phyloP scores from a whole-genome alignment of 495 filamentous ascomycete species.

The Lophium mytilinum region DNA sequence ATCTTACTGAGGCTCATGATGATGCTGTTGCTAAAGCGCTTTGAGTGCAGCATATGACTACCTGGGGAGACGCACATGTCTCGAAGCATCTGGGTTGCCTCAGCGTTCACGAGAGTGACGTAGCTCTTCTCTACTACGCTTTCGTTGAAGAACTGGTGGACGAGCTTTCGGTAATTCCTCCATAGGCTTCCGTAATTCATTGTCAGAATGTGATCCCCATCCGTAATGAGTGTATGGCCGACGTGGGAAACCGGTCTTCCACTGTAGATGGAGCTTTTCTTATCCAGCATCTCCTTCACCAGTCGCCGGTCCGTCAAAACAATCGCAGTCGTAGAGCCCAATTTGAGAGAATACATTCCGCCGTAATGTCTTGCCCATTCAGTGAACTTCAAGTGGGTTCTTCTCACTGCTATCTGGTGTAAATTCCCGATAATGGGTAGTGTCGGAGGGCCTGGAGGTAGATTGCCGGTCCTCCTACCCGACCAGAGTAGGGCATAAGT shows the following conservation, averaged over 20 bases:
- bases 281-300: slow-evolving; percentile 40
- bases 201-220: slow-evolving; percentile 39
- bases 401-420: slow-evolving; percentile 33
- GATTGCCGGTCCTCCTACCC: background rate
- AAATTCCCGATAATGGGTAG: slow-evolving; percentile 38
- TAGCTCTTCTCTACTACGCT: slow-evolving; percentile 34
- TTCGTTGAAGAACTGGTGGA: slow-evolving; percentile 32
- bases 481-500: background rate
- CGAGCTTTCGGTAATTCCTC: slow-evolving; percentile 36
- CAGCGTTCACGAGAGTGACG: slow-evolving; percentile 39
- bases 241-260: slow-evolving; percentile 42
- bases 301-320: slow-evolving; percentile 36
- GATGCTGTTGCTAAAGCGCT: slow-evolving; percentile 34
- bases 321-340: slow-evolving; percentile 31
- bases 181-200: slow-evolving; percentile 38
- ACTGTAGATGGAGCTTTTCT: slow-evolving; percentile 38
- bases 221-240: slow-evolving; percentile 33
- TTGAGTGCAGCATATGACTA: slow-evolving; percentile 40
- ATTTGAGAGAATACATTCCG: slow-evolving; percentile 39
- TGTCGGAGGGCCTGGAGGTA: slow-evolving; percentile 33
- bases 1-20: slow-evolving; percentile 33
- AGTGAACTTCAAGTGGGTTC: slow-evolving; percentile 35
- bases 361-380: slow-evolving; percentile 42
- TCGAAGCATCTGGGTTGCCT: slow-evolving; percentile 38
- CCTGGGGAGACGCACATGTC: slow-evolving; percentile 37